Base-by-base conservation (phyloP, 2,329 filamentous ascomycete species). In the Talaromyces sp. region DNA sequence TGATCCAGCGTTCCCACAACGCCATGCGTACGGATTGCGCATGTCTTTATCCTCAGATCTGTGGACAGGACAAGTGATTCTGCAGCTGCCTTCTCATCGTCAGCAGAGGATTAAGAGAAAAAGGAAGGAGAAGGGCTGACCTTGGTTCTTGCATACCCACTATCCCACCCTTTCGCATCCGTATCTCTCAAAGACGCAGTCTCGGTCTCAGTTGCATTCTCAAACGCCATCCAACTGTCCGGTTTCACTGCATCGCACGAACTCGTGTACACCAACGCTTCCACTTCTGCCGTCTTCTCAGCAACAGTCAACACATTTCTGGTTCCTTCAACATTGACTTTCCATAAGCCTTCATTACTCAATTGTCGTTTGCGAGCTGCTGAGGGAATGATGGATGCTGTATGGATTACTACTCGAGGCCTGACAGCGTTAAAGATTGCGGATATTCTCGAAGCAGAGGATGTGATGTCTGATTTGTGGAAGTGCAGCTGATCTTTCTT, bases 171-270 rank as follows among this genome's bases (percentile, higher is more conserved):
- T 11, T 31, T 10, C 14, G 1, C 8, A 33, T 59, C 41, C 10
- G 48, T 41, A 60, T 59, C 22, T 35, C 48, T 39, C 24, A 16
- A 31, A 50, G 48, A 19, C 19, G 39, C 24, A 37, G 63, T 61
- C 9, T 57, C 27, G 0, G 2, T 7, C n/a, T 65, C 63, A 9
- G 35, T 27, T 1, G 57, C 63, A 57, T 61, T 48, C 54, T 16
- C 63, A 48, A 65, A 65, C 39, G 56, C 48, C 63, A 65, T 65
- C 63, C 57, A 65, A 41, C 58, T 61, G 41, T 65, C 57, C 16
- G 63, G 63, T 24, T 65, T 65, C 16, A 65, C 63, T 2, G 45
- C 63, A 37, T 65, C 63, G 19, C 63, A 65, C 24, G 63, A 65
- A 45, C 63, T 61, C 22, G 63, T 65, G 16, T 65, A 65, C 22